These are phyloP conservation scores for Hepatocystis sp. DNA, from an alignment of 169 alveolate species.

Conservation along the genomic window DNA sequence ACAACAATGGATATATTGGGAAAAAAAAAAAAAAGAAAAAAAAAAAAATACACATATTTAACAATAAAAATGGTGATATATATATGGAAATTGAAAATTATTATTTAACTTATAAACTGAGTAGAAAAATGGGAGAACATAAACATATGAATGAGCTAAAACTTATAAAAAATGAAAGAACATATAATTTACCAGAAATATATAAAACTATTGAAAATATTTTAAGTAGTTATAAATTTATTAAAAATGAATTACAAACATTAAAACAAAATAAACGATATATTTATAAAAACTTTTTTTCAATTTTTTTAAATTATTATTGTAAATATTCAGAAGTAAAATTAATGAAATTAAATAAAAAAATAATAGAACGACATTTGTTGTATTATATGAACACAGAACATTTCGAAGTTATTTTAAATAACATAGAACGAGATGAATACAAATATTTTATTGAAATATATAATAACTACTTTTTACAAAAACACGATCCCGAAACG, in stretches of 20 bases:
- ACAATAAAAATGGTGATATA: background rate
- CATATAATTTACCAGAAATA: slow-evolving; percentile 2
- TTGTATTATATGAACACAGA: slow-evolving; percentile 39
- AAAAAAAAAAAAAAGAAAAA: too few species aligned
- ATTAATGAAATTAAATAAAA: slow-evolving; percentile 42
- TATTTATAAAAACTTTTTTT: slow-evolving; percentile 58
- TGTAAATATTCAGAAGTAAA: slow-evolving; percentile 42
- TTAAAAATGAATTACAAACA: slow-evolving; percentile 33
- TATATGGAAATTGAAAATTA: slow-evolving; percentile 47
- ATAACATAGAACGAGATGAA: slow-evolving; percentile 50
- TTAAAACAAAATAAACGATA: slow-evolving; percentile 43
- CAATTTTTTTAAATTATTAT: slow-evolving; percentile 68
- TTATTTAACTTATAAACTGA: slow-evolving; percentile 45
- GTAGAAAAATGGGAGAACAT: slow-evolving; percentile 65
- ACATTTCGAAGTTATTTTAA: slow-evolving; percentile 28
- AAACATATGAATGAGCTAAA: slow-evolving; percentile 35
- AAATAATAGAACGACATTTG: slow-evolving; percentile 21
- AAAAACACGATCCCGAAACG: too few species aligned
- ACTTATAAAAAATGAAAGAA: slow-evolving; percentile 40
- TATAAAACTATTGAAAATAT: slow-evolving; percentile 22
- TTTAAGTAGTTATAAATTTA: slow-evolving; percentile 14
- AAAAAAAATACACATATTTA: too few species aligned
- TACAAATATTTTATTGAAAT: slow-evolving; percentile 48
- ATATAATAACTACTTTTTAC: slow-evolving; percentile 16
- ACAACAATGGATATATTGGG: background rate